Conservation (phyloP, 805 yeast species). For the Metschnikowia similis region DNA sequence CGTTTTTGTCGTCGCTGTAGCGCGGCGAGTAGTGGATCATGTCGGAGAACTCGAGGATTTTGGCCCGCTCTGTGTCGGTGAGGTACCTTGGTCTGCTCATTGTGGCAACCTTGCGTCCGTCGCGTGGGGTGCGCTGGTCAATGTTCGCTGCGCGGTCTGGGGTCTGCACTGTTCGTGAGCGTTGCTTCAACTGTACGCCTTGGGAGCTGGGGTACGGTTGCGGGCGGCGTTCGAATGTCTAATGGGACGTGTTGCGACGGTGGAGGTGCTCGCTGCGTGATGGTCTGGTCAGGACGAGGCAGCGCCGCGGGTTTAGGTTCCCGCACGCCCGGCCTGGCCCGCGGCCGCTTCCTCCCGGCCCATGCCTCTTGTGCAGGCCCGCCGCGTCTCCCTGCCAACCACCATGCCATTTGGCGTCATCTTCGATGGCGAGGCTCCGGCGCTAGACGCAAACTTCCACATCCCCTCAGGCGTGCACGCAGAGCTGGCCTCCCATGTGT, state of each 20-base stretch:
- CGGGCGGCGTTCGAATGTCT: background rate
- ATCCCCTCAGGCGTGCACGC: background rate
- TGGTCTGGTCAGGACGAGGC: background rate
- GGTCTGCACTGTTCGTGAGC: background rate
- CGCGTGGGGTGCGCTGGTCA: background rate
- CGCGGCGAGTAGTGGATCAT: conserved; percentile 91
- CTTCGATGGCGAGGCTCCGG: background rate
- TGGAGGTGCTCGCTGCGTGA: background rate
- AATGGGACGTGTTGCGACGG: background rate
- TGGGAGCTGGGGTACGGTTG: background rate
- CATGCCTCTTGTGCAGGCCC: background rate
- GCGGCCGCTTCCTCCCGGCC: background rate
- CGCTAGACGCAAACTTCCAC: conserved; percentile 7
- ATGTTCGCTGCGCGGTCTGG: background rate
- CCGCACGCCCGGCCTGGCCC: background rate
- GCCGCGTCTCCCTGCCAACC: background rate
- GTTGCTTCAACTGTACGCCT: background rate
- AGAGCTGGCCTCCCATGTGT: background rate
- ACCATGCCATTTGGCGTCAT: conserved; percentile 12
- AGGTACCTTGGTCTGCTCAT: conserved; percentile 63
- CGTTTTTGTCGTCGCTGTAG: conserved; percentile 87
- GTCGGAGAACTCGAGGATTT: conserved; percentile 87
- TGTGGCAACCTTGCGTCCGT: no score
- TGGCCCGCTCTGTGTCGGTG: conserved; percentile 77
- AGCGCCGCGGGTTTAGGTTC: background rate